Evolutionary conservation across 2,329 filamentous ascomycete species (phyloP).

Genomic region (Trichoderma koningiopsis): DNA sequence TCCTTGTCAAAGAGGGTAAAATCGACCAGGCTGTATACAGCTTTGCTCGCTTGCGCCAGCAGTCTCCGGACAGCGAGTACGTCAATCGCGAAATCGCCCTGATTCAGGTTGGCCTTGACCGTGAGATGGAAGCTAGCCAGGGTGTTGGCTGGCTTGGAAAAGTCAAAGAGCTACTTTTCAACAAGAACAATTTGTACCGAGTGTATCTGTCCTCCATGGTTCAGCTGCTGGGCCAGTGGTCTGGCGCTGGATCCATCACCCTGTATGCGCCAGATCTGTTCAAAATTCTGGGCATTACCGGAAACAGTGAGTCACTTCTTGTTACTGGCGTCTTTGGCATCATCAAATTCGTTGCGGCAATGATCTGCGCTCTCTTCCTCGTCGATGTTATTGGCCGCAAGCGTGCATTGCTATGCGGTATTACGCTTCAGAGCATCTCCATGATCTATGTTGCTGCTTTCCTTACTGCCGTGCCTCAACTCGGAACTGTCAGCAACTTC

Average conservation of each 20-base stretch:
- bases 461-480: constrained; percentile 62
- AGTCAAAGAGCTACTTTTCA: constrained; percentile 68
- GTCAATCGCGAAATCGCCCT: constrained; percentile 62
- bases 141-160: constrained; percentile 66
- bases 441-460: constrained; percentile 66
- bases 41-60: constrained; percentile 61
- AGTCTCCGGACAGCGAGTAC: constrained; percentile 62
- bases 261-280: constrained; percentile 77
- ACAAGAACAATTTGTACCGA: constrained; percentile 71
- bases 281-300: constrained; percentile 68
- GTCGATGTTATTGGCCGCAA: constrained; percentile 80
- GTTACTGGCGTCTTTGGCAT: constrained; percentile 76
- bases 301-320: constrained; percentile 68
- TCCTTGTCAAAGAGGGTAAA: constrained; percentile 65
- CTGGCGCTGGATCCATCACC: constrained; percentile 72
- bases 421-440: constrained; percentile 59
- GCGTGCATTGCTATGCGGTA: constrained; percentile 62
- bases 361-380: constrained; percentile 74
- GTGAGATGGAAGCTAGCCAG: constrained; percentile 71
- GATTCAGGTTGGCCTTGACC: constrained; percentile 67
- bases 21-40: constrained; percentile 58
- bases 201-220: constrained; percentile 68
- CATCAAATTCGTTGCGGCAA: constrained; percentile 67
- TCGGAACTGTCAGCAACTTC: constrained; percentile 53
- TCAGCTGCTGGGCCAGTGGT: constrained; percentile 75